phyloP scores from a whole-genome alignment of 75 land plant species.

The Cupressus sempervirens region DNA sequence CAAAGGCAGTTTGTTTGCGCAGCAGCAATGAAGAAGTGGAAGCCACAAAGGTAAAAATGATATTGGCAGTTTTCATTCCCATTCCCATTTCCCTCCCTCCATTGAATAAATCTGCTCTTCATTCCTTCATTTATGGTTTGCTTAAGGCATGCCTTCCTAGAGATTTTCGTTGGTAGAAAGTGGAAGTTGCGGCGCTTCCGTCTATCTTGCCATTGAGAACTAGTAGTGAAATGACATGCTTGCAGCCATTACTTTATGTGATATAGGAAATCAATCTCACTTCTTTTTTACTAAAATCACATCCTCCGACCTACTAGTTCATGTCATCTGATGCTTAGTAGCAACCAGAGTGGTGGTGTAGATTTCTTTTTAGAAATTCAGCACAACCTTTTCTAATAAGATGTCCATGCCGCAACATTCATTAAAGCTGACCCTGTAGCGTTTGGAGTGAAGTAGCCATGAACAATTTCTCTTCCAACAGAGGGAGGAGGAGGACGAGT shows the following conservation, averaged over 20 bases:
- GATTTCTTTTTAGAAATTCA: no score
- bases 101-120: background rate
- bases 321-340: no score
- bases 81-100: no score
- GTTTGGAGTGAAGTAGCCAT: background rate
- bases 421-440: background rate
- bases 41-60: background rate
- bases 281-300: background rate
- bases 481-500: background rate
- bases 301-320: no score
- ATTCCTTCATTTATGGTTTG: background rate
- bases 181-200: background rate
- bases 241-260: no score
- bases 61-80: no score
- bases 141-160: background rate
- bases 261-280: no score
- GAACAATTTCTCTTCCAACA: background rate
- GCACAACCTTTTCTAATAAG: background rate
- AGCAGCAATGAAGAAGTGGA: background rate
- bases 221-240: no score
- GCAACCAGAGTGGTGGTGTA: no score
- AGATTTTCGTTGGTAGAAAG: background rate
- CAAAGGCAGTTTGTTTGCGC: background rate
- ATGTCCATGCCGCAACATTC: conserved; percentile 1
- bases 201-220: no score